Evolutionary conservation across 495 filamentous ascomycete species (phyloP), one percentile per base, ranked within the genome.

Genomic region (Hypoxylon fuscum): DNA sequence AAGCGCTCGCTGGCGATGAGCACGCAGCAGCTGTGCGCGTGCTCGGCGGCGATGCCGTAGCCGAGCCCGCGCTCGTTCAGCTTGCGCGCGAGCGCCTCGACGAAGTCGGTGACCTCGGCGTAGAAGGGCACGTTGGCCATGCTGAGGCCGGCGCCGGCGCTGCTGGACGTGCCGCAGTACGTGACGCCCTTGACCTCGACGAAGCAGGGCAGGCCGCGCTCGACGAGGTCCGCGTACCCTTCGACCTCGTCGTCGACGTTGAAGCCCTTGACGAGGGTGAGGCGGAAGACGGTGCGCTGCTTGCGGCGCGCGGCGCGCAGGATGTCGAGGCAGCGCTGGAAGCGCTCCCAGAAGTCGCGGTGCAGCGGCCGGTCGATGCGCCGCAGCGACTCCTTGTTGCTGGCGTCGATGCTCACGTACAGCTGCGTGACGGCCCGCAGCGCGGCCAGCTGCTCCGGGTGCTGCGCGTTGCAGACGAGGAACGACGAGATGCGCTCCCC

Each of bases 61-160:
- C 80, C 77, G 37, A 97, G 71, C 0, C 90, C 91, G 10, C 91
- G 77, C 47, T 80, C 81, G 17, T 74, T 71, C 12, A 97, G 77
- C 54, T 88, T 89, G 10, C 73, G 70, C 40, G 90, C 83, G 1
- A 98, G 82, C 9, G 85, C 86, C 7, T 82, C 76, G 5, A 96
- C 93, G 69, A 98, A 98, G 14, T 85, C 81, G 12, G 81, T 77
- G 11, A 98, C 88, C 72, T 98, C 94, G 62, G 88, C 85, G 72
- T 96, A 97, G 75, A 96, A 98, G 0, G 94, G 94, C 15, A 97
- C 94, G 67, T 98, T 97, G 66, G 90, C 83, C 94, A 97, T 97
- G 0, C 88, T 96, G 40, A 97, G 76, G 0, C 94, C 94, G 1
- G 90, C 93, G 47, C 85, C 87, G 4, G 86, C 85, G 11, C 87